These are phyloP conservation scores for Annona cherimola DNA, from an alignment of 164 flowering plant species.

Conservation along the genomic window DNA sequence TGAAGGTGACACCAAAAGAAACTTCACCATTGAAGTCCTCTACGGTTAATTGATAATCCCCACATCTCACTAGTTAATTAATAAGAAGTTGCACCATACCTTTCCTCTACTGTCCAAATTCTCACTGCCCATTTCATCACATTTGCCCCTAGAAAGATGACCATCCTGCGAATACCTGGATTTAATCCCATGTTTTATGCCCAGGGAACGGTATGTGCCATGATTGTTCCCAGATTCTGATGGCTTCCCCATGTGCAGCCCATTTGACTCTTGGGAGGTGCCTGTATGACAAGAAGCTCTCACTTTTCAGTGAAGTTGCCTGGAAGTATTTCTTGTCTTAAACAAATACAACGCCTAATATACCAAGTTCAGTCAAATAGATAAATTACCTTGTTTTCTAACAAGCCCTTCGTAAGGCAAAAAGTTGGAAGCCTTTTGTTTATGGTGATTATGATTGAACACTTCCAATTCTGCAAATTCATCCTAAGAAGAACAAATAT, in stretches of 20 bases:
- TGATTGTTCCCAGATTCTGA: conserved; percentile 10
- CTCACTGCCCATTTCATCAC: conserved; percentile 17
- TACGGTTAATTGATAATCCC: not conserved
- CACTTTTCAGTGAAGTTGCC: not conserved
- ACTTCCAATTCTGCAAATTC: conserved; percentile 44
- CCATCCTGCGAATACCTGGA: conserved; percentile 16
- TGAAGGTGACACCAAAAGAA: not conserved
- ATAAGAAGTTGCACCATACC: conserved; percentile 26
- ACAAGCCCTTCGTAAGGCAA: conserved; percentile 23
- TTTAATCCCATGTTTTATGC: conserved; percentile 17
- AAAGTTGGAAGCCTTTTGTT: conserved; percentile 9
- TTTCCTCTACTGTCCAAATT: conserved; percentile 21
- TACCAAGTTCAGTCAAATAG: too few relatives aligned
- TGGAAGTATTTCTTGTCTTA: not conserved
- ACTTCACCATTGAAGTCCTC: not conserved
- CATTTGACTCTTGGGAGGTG: conserved; percentile 3
- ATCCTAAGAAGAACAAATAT: conserved; percentile 30
- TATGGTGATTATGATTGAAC: conserved; percentile 22
- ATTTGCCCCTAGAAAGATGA: conserved; percentile 9
- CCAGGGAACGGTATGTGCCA: conserved; percentile 7
- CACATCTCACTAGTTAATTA: not conserved
- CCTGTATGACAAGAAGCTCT: conserved; percentile 14
- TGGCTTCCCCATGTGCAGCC: conserved; percentile 1
- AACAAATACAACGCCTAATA: too few relatives aligned
- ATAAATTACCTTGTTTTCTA: conserved; percentile 28